Base-by-base conservation (phyloP, 257 asterid species). In the Catharanthus roseus region DNA sequence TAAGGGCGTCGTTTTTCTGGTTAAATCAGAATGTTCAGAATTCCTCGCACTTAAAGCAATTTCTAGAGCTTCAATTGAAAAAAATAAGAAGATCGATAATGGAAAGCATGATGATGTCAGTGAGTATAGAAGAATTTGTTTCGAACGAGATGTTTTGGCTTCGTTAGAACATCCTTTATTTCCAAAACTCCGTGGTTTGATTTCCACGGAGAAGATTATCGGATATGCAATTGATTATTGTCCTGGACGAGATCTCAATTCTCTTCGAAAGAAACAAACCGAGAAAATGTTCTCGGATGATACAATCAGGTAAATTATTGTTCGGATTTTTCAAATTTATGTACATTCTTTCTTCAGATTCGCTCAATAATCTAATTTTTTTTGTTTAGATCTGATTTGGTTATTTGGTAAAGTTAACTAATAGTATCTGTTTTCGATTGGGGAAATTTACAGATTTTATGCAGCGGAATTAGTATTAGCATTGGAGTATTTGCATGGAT, bases 271-370 rank as follows among this genome's bases (percentile, higher is more conserved):
- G 49, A 92, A 78, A 7, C 97, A 95, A 62, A 86, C 93, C 1
- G 99, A 95, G 65, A 85, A 87, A 69, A 91, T 91, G 97, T 95
- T 95, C 84, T 91, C 99, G 73, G 91, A 88, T n/a, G 97, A 91
- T 56, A 74, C 84, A 56, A 91, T 95, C 86, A 88, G 99, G 99
- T 91, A 76, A 55, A 3, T 71, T 3, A 38, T 3, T 38, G 8
- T 38, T 38, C 42, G 8, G 8, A 8, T n/a, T 38, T 38, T 38
- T 38, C 42, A 38, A 38, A 38, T 38, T 38, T 3, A 38, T 38
- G 42, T 38, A 3, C 8, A 38, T 38, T 38, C 8, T 38, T 38
- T 38, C 3, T 38, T 38, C 3, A 38, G 5, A 38, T 38, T 38
- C 42, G 42, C 5, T n/a, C n/a, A 38, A 38, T 38, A 38, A 38